Percentiles rank a stretch among this genome's conserved stretches.
Conservation (phyloP, 768 basidiomycete genomes). For the Tulasnella sp. region DNA sequence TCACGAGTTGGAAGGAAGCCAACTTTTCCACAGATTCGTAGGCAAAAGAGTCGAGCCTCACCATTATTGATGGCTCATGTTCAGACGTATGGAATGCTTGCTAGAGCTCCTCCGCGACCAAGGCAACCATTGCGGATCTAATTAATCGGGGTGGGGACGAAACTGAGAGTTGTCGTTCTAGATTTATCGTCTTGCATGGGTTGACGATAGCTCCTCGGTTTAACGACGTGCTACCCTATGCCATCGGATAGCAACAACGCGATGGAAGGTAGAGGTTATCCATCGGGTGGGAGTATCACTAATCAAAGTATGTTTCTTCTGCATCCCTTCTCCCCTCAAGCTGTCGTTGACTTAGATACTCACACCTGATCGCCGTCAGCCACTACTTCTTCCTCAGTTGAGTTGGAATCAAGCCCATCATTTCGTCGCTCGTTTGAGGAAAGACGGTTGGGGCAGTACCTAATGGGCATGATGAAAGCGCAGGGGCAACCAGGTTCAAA, state of each 20-base stretch:
- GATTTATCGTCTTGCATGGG: conserved; percentile 83
- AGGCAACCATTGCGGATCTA: conserved; percentile 97
- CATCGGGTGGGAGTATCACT: conserved; percentile 99
- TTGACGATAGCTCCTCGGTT: conserved; percentile 98
- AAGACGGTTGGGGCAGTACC: too few species aligned
- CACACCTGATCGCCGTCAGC: too few species aligned
- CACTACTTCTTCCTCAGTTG: too few species aligned
- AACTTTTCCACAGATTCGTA: conserved; percentile 93
- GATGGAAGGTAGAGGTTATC: conserved; percentile 99
- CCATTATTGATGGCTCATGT: neutral
- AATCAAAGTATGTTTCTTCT: conserved; percentile 73
- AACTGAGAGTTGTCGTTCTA: too few species aligned
- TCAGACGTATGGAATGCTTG: neutral
- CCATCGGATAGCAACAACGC: conserved; percentile 98
- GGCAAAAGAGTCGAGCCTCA: conserved; percentile 78
- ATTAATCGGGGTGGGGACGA: too few species aligned
- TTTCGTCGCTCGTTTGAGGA: too few species aligned
- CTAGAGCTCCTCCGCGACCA: conserved; percentile 92
- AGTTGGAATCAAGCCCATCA: too few species aligned
- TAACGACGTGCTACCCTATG: conserved; percentile 86
- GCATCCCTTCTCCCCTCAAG: too few species aligned
- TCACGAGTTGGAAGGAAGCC: conserved; percentile 92
- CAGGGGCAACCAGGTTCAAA: too few species aligned
- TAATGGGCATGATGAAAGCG: too few species aligned
- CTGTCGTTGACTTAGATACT: too few species aligned